Evolutionary conservation across 768 basidiomycete genomes (phyloP).

Genomic region (Suillus subalutaceus): DNA sequence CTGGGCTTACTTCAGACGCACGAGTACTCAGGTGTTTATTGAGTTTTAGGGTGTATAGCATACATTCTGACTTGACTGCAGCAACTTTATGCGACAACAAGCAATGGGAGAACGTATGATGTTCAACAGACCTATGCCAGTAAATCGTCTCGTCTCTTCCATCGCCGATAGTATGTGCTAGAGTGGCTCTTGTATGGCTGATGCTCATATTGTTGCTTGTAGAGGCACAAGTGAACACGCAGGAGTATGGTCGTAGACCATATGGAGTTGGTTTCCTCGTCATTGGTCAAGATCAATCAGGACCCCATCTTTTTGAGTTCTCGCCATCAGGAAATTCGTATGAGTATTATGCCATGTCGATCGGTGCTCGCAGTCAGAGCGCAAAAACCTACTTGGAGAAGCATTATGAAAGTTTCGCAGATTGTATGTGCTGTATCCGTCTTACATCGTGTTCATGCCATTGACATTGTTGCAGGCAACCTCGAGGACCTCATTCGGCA

Average conservation of each 20-base stretch:
- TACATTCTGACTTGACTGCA: slow-evolving; percentile 34
- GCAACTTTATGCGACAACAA: slow-evolving; percentile 99
- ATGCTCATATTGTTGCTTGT: slow-evolving; percentile 16
- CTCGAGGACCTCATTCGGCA: slow-evolving; percentile 90
- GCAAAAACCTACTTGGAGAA: slow-evolving; percentile 99
- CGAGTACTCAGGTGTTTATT: slow-evolving; percentile 82
- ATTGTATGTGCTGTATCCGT: slow-evolving; percentile 58
- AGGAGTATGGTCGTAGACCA: slow-evolving; percentile 95
- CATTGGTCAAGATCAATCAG: slow-evolving; percentile 93
- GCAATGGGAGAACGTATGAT: slow-evolving; percentile 95
- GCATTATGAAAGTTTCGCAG: slow-evolving; percentile 84
- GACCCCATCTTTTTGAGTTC: slow-evolving; percentile 98
- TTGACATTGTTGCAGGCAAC: slow-evolving; percentile 50
- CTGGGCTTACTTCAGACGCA: slow-evolving; percentile 97
- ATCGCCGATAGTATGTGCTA: slow-evolving; percentile 88
- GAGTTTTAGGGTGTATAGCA: background rate
- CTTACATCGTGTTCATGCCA: background rate
- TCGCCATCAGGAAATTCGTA: slow-evolving; percentile 97
- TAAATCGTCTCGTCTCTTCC: slow-evolving; percentile 88
- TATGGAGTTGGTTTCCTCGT: slow-evolving; percentile 99
- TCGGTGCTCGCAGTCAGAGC: slow-evolving; percentile 96
- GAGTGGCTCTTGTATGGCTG: background rate
- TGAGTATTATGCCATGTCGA: slow-evolving; percentile 98
- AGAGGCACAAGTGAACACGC: slow-evolving; percentile 99
- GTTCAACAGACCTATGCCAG: slow-evolving; percentile 93